Evolutionary conservation across 2,329 filamentous ascomycete genomes (phyloP).

Genomic region (Tolypocladium amazonense): DNA sequence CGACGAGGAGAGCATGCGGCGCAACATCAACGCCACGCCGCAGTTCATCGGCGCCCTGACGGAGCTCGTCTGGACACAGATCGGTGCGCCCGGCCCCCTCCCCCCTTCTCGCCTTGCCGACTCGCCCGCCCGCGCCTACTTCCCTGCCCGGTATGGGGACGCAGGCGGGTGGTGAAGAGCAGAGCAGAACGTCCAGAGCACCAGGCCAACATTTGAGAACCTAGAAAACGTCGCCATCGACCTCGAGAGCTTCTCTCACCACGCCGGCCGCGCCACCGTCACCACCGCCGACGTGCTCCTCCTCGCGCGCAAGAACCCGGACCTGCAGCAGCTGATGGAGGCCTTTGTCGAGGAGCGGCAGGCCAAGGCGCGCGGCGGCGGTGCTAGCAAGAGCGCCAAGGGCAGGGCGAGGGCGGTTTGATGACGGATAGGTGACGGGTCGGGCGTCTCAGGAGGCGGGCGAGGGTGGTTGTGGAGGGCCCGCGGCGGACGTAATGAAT

Average conservation of each 20-base stretch:
- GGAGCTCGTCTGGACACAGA: constrained; percentile 79
- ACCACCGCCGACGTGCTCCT: constrained; percentile 82
- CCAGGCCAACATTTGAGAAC: neutral
- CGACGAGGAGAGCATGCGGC: constrained; percentile 59
- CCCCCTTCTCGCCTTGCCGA: neutral
- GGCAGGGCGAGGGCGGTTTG: neutral
- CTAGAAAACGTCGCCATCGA: constrained; percentile 46
- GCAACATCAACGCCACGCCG: constrained; percentile 72
- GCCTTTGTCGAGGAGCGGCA: constrained; percentile 54
- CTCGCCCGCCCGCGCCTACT: too few relatives aligned
- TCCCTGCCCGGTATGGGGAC: neutral
- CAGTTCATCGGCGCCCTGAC: constrained; percentile 83
- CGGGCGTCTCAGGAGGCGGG: neutral
- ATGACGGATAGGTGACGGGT: neutral
- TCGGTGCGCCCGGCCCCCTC: constrained; percentile 42
- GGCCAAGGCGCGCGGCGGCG: neutral
- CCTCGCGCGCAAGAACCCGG: constrained; percentile 76
- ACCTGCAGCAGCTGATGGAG: constrained; percentile 65
- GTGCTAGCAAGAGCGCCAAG: neutral
- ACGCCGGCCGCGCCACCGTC: constrained; percentile 72
- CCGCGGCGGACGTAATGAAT: neutral
- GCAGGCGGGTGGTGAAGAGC: neutral
- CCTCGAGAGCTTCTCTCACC: constrained; percentile 50
- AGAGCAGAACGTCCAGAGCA: neutral
- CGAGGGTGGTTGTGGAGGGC: neutral